A percentile compares a stretch with the other conserved stretches of the same genome.
These are phyloP conservation scores for Bryoerythrophyllum caledonicum DNA, from an alignment of 225 moss, liverwort and hornwort genomes.

Conservation along the genomic window DNA sequence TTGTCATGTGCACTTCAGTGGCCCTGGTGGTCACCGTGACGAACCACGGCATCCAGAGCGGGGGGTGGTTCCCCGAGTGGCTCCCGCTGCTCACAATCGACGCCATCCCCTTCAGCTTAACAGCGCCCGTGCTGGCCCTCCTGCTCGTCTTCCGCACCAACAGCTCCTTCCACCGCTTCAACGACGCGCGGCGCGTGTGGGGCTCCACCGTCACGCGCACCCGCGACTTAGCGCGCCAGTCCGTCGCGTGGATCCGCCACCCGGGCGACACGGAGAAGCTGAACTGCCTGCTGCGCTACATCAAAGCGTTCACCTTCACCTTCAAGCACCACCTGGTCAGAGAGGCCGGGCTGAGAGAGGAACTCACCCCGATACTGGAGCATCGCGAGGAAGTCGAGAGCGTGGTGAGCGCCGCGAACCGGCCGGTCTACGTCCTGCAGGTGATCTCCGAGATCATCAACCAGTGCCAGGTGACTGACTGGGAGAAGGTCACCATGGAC, in stretches of 20 bases:
- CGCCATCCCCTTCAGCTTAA: constrained; percentile 60
- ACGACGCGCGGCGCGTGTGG: constrained; percentile 76
- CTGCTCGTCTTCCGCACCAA: constrained; percentile 78
- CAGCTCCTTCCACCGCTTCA: constrained; percentile 64
- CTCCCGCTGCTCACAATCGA: constrained; percentile 49
- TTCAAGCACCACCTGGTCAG: constrained; percentile 39
- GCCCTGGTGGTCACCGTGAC: constrained; percentile 45
- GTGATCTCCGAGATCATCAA: constrained; percentile 58
- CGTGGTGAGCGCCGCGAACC: constrained; percentile 15
- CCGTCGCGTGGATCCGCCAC: constrained; percentile 52
- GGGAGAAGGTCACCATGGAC: constrained; percentile 58
- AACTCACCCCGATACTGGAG: constrained; percentile 7
- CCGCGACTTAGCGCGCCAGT: constrained; percentile 63
- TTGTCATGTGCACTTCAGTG: constrained; percentile 46
- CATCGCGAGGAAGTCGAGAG: constrained; percentile 5
- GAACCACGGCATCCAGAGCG: constrained; percentile 39
- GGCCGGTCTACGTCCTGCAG: constrained; percentile 61
- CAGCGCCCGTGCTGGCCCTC: constrained; percentile 67
- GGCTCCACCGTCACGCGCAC: constrained; percentile 49
- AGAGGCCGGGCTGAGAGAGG: background rate
- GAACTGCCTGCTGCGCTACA: constrained; percentile 48
- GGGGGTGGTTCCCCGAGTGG: constrained; percentile 33
- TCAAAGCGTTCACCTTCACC: constrained; percentile 55
- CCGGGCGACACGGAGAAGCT: constrained; percentile 45
- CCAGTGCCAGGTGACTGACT: constrained; percentile 41